Evolutionary conservation across 805 yeast species (phyloP).

Genomic region (Starmerella ratchasimensis): DNA sequence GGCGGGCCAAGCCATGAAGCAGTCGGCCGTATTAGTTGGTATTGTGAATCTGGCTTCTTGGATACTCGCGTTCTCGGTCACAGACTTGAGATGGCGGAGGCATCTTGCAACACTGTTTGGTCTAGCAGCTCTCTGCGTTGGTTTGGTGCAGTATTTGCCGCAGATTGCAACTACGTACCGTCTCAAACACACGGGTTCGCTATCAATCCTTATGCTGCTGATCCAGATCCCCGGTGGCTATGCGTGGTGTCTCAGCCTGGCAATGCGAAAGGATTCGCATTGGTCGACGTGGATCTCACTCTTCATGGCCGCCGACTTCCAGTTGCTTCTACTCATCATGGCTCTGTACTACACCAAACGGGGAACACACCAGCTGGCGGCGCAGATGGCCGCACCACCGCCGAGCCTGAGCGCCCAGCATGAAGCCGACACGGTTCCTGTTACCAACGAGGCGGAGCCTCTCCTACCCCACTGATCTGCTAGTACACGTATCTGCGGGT

Average conservation of each 20-base stretch:
- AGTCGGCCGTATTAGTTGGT: conserved; percentile 12
- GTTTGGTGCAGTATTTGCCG: conserved; percentile 64
- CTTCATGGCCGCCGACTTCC: conserved; percentile 55
- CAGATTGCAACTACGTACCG: conserved; percentile 57
- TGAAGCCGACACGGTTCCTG: not conserved
- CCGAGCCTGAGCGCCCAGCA: no score
- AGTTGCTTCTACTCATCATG: conserved; percentile 45
- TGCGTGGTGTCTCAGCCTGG: conserved; percentile 60
- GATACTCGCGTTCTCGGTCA: conserved; percentile 6
- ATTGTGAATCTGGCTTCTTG: conserved; percentile 15
- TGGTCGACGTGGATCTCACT: conserved; percentile 86
- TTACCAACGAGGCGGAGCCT: not conserved
- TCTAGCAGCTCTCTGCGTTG: conserved; percentile 44
- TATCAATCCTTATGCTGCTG: conserved; percentile 68
- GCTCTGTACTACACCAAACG: conserved; percentile 38
- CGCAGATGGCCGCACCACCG: conserved; percentile 3
- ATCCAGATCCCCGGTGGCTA: conserved; percentile 86
- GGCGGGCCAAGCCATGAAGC: conserved; percentile 29
- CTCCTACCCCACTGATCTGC: not conserved
- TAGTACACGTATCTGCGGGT: no score
- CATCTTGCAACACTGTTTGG: conserved; percentile 36
- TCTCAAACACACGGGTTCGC: conserved; percentile 64
- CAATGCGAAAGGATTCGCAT: conserved; percentile 55
- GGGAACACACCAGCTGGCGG: conserved; percentile 4
- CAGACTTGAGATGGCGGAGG: not conserved